Evolutionary conservation across 805 yeast genomes (phyloP).

Genomic region (Ascoidea rubescens): DNA sequence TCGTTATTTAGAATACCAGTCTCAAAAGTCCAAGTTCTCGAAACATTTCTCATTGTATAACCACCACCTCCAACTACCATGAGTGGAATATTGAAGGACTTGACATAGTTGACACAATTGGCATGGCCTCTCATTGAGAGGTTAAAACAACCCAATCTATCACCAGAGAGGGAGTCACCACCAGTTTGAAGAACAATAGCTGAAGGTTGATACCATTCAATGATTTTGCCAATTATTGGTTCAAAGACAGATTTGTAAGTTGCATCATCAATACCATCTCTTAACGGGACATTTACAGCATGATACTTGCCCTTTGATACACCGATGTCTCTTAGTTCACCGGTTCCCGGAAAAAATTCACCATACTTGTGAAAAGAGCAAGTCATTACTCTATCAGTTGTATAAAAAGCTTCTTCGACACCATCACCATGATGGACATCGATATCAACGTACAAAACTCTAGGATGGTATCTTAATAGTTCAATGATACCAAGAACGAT

Average conservation of each 20-base stretch:
- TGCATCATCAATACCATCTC: conserved; percentile 91
- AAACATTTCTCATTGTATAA: conserved; percentile 93
- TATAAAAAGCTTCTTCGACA: conserved; percentile 92
- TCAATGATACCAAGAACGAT: conserved; percentile 82
- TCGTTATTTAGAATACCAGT: conserved; percentile 78
- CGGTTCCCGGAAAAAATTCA: conserved; percentile 95
- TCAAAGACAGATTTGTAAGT: conserved; percentile 69
- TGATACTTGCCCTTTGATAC: conserved; percentile 80
- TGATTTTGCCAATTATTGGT: conserved; percentile 65
- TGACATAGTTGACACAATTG: conserved; percentile 82
- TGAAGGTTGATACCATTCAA: conserved; percentile 86
- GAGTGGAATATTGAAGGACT: conserved; percentile 75
- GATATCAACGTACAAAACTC: conserved; percentile 87
- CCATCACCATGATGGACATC: conserved; percentile 98
- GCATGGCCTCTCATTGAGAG: conserved; percentile 91
- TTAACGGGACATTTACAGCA: conserved; percentile 80
- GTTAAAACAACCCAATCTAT: conserved; percentile 90
- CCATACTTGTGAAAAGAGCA: conserved; percentile 83
- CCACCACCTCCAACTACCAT: conserved; percentile 98
- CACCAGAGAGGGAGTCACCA: conserved; percentile 94
- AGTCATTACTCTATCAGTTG: conserved; percentile 86
- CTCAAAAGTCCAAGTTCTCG: conserved; percentile 91
- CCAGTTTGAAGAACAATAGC: conserved; percentile 98
- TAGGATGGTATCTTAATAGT: conserved; percentile 74
- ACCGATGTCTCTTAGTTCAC: conserved; percentile 81